Percentiles rank a stretch among this genome's conserved stretches.
phyloP scores from a whole-genome alignment of 352 stramenopile species.

The Phytophthora macrochlamydospora region DNA sequence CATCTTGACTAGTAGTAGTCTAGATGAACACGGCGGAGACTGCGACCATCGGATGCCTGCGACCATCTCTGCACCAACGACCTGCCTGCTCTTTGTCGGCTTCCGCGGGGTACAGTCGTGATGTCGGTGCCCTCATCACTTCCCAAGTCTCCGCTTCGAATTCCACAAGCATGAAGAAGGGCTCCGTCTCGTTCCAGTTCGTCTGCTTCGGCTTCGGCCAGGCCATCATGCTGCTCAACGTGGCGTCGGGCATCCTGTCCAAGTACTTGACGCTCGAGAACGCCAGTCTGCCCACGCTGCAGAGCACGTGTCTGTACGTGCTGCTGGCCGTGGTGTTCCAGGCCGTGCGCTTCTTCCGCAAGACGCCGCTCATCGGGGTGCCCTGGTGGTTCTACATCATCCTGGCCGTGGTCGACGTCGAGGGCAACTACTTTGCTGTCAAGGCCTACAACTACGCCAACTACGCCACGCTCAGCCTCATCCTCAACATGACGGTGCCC shows the following conservation, averaged over 20 bases:
- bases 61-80: not conserved
- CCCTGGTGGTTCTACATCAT: slow-evolving; percentile 71
- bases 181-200: slow-evolving; percentile 44
- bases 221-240: slow-evolving; percentile 70
- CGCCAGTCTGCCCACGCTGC: slow-evolving; percentile 60
- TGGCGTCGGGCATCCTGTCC: slow-evolving; percentile 56
- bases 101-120: slow-evolving; percentile 6
- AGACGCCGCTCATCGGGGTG: slow-evolving; percentile 41
- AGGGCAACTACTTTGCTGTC: slow-evolving; percentile 77
- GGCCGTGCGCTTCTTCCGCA: slow-evolving; percentile 37
- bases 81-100: not conserved
- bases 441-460: slow-evolving; percentile 79
- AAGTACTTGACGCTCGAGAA: slow-evolving; percentile 62
- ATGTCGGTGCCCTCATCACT: slow-evolving; percentile 4
- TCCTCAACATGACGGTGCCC: slow-evolving; percentile 74
- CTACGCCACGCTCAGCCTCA: slow-evolving; percentile 65
- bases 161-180: slow-evolving; percentile 21
- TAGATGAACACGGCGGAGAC: no score
- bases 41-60: not conserved
- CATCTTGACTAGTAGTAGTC: no score
- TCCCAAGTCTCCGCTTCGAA: slow-evolving; percentile 21
- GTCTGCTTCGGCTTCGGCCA: slow-evolving; percentile 72
- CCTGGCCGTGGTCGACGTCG: slow-evolving; percentile 60
- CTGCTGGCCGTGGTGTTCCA: slow-evolving; percentile 56
- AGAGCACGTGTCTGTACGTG: slow-evolving; percentile 66